These are phyloP conservation scores for Sporisorium iseilematis-ciliati DNA, from an alignment of 1,284 basidiomycete species.

Conservation along the genomic window DNA sequence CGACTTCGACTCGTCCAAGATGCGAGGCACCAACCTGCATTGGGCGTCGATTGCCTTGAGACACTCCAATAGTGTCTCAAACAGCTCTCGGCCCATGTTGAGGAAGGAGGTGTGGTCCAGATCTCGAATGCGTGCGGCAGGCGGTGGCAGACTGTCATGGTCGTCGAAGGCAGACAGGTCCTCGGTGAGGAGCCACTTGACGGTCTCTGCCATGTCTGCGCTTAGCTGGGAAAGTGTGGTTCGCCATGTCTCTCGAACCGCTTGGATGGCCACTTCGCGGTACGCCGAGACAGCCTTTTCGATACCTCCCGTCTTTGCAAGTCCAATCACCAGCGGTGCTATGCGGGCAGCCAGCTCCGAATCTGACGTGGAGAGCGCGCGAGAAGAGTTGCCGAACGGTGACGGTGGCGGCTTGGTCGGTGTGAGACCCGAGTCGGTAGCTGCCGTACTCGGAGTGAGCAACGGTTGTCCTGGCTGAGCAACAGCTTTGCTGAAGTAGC, in stretches of 20 bases:
- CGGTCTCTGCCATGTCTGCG: constrained; percentile 50
- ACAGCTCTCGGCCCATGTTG: constrained; percentile 76
- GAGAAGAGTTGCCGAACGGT: constrained; percentile 26
- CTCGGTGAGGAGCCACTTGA: constrained; percentile 57
- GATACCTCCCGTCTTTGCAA: constrained; percentile 80
- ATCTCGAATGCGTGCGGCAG: constrained; percentile 72
- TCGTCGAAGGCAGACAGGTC: constrained; percentile 36
- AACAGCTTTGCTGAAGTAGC: constrained; percentile 12
- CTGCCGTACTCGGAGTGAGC: constrained; percentile 5
- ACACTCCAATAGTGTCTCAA: constrained; percentile 77
- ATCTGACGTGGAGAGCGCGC: constrained; percentile 18
- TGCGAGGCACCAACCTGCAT: constrained; percentile 75
- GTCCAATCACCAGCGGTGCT: constrained; percentile 79
- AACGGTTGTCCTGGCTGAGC: not conserved
- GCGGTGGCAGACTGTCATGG: constrained; percentile 28
- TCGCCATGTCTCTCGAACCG: constrained; percentile 74
- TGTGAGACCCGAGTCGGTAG: constrained; percentile 11
- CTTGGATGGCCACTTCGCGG: constrained; percentile 80
- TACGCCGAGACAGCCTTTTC: constrained; percentile 80
- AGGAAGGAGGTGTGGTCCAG: constrained; percentile 81
- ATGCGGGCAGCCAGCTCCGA: constrained; percentile 75
- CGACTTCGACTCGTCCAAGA: constrained; percentile 72
- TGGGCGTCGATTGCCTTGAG: constrained; percentile 81
- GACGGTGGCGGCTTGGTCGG: constrained; percentile 28
- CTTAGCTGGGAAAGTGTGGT: constrained; percentile 16